Base-by-base conservation (phyloP, 306 rosid genomes). In the Rosa multiflora region DNA sequence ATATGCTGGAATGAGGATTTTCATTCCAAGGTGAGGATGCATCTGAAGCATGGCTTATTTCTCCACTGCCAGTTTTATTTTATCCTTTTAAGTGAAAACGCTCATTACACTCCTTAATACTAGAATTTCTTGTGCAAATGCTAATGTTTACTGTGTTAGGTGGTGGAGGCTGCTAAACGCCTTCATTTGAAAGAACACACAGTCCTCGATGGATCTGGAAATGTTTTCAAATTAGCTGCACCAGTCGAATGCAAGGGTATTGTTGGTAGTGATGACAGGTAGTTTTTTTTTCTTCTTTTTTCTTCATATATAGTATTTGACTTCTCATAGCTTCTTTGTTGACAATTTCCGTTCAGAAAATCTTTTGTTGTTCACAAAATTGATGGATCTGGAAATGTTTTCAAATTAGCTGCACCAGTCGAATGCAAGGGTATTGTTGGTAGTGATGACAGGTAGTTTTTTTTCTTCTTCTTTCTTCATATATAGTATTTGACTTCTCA, bases 181-280 rank as follows among this genome's bases (percentile, higher is more conserved):
- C 94, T 96, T 86, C 97, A 93, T 89, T 75, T 96, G 82, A 96
- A 96, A 82, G 99, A 96, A 78, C 99, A 96, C 80, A 72, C 85
- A 0, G 98, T 93, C 76, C 85, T 85, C 78, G 99, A 96, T 87
- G 99, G 93, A 85, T 91, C 96, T 82, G 99, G 93, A 68, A 89
- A 90, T 83, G 88, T 78, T 83, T 89, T 90, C 87, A 93, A 91
- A 72, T 90, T 96, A 84, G 98, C 98, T 86, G 99, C 99, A 43
- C 99, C 99, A 0, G 99, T 96, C 79, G 99, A 96, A 85, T 93
- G 98, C 91, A 96, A 96, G 88, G 99, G 99, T 64, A 96, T 96
- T 78, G 94, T 96, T 76, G 99, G 99, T 79, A 94, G 99, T 73
- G 99, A 96, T 85, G 99, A 91, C 91, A 82, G 99, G 99, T 96